A percentile compares a stretch with the other conserved stretches of the same genome.
phyloP scores from a whole-genome alignment of 345 rosid genomes.

The Schrenkiella parvula region DNA sequence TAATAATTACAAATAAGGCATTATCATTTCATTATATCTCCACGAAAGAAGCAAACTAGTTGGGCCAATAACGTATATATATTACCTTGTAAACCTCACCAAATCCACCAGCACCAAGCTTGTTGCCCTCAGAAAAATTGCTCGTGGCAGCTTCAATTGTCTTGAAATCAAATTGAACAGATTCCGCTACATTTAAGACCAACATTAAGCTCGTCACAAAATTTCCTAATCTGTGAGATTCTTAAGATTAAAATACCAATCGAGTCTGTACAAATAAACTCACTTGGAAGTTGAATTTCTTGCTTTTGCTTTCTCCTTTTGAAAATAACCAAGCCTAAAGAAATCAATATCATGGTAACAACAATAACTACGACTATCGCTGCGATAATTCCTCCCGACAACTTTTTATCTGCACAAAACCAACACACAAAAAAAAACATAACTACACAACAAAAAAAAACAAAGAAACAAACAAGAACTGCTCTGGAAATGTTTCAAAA shows the following conservation, averaged over 20 bases:
- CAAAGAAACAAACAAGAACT: neutral
- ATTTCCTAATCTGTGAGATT: neutral
- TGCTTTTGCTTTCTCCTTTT: conserved; percentile 9
- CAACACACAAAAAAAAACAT: neutral
- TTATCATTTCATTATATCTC: neutral
- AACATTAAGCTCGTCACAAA: conserved; percentile 12
- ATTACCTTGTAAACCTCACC: conserved; percentile 58
- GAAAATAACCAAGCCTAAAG: neutral
- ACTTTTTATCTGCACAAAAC: neutral
- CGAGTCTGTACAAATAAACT: neutral
- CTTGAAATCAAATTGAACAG: conserved; percentile 42
- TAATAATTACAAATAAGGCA: neutral
- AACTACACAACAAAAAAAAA: neutral
- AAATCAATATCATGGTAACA: conserved; percentile 4
- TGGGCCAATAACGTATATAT: neutral
- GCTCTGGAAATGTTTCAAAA: neutral
- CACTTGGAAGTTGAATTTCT: conserved; percentile 4
- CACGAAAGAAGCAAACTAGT: neutral
- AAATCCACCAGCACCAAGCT: conserved; percentile 45
- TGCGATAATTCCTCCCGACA: neutral
- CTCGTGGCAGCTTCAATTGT: conserved; percentile 43
- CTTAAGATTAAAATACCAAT: neutral
- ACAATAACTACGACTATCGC: conserved; percentile 7
- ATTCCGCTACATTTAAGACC: conserved; percentile 33
- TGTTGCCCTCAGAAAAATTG: conserved; percentile 43